phyloP scores from a whole-genome alignment of 2,329 filamentous ascomycete genomes.

The Fusarium euwallaceae region DNA sequence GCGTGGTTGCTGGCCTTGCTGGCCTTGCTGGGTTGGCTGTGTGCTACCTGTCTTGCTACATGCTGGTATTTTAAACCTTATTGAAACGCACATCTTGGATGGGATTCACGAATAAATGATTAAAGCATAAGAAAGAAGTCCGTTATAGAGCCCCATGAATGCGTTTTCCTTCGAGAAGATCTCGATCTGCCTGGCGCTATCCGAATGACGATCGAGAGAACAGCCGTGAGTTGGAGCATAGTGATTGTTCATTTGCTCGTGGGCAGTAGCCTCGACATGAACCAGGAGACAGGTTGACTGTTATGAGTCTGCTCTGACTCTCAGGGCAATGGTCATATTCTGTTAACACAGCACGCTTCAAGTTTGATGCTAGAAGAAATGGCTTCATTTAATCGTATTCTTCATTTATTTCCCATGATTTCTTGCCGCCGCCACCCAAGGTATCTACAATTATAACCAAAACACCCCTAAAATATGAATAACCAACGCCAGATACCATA shows the following conservation, averaged over 20 bases:
- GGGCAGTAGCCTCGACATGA: neutral
- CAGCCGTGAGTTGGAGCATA: no score
- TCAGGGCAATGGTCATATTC: neutral
- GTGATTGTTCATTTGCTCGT: neutral
- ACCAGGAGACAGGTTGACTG: neutral
- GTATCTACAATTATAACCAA: conserved; percentile 24
- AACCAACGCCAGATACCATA: conserved; percentile 20
- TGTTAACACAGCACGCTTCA: neutral
- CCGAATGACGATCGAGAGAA: no score
- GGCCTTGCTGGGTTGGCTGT: neutral
- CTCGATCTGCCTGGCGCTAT: no score
- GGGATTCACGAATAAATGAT: neutral
- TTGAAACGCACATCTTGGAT: neutral
- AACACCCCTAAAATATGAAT: neutral
- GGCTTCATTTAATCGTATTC: neutral
- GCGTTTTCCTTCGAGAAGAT: neutral
- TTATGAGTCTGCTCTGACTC: neutral
- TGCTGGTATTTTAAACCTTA: neutral
- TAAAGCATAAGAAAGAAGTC: neutral
- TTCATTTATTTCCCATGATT: conserved; percentile 37
- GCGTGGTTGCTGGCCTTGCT: neutral
- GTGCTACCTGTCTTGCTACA: neutral
- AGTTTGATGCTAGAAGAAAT: neutral
- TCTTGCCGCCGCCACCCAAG: conserved; percentile 13
- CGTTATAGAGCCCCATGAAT: neutral